Evolutionary conservation across 2,329 filamentous ascomycete genomes (phyloP), one percentile per base, ranked within the genome.

Genomic region (Fusarium verticillioides): DNA sequence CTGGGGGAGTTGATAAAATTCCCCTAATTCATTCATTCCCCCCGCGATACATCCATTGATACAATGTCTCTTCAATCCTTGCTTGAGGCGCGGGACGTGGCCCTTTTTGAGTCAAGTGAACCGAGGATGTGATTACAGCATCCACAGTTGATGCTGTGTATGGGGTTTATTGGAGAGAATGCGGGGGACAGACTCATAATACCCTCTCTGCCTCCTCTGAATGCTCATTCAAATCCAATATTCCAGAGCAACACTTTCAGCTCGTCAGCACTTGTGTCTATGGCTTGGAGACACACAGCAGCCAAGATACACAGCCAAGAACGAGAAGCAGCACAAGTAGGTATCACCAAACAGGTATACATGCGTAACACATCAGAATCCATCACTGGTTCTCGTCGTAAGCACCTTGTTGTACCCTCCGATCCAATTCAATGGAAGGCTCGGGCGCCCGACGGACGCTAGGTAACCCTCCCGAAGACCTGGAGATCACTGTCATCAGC

Each of bases 21-120:
- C 56, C 56, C 56, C 56, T 59, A 42, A 37, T 59, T 49, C 28
- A 32, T 32, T 44, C 37, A 32, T 32, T 6, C n/a, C 56, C 56
- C 65, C 69, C 66, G 65, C 58, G 59, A 66, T 44, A 60, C 19
- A 23, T 34, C 34, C 39, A 57, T 46, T 34, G 30, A 46, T 58
- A 43, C 52, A 42, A 28, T 42, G 23, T 28, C 34, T 54, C 10
- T 43, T 56, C 19, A 50, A 26, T 54, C 28, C 44, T 34, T 40
- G 30, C 44, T 34, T 40, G 30, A 21, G 49, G 36, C 44, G 63
- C 62, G 61, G 71, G 61, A 71, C 34, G 54, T 63, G 60, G 30
- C 74, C 68, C 60, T 66, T 56, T 53, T 72, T 69, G 46, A 73
- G 72, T 49, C 65, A 62, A 54, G 60, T 56, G 73, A 77, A 60